These are phyloP conservation scores for Backusella macrospora DNA, from an alignment of 192 early-diverging fungal species.

Conservation along the genomic window DNA sequence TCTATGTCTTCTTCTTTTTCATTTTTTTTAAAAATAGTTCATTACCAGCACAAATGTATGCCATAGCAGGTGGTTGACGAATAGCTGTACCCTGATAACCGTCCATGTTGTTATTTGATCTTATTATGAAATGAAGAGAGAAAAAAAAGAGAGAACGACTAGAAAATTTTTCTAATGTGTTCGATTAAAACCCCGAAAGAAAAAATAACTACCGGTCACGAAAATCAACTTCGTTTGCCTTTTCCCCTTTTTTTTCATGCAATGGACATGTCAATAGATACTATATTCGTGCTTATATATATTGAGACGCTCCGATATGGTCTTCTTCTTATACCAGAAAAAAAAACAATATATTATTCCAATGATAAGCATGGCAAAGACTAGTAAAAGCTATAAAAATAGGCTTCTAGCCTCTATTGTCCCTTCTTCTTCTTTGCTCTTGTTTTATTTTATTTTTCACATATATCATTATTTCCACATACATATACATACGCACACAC, in stretches of 20 bases:
- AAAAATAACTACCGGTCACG: background rate
- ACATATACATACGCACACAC: too few species aligned
- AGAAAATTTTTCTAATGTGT: background rate
- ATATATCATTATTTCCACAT: too few species aligned
- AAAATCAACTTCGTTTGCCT: background rate
- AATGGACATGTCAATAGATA: background rate
- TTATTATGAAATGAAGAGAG: background rate
- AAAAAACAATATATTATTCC: too few species aligned
- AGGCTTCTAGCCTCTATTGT: too few species aligned
- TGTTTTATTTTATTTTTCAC: background rate
- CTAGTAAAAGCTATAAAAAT: too few species aligned
- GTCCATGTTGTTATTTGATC: slow-evolving; percentile 22
- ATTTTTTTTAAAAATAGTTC: background rate
- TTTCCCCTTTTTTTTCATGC: background rate
- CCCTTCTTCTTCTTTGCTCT: background rate
- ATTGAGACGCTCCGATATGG: too few species aligned
- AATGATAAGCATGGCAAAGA: too few species aligned
- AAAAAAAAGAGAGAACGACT: background rate
- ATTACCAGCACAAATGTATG: slow-evolving; percentile 47
- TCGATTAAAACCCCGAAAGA: slow-evolving; percentile 1
- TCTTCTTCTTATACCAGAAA: too few species aligned
- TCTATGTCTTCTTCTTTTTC: background rate
- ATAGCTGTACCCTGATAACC: slow-evolving; percentile 35
- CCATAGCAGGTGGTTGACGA: slow-evolving; percentile 43
- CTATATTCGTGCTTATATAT: too few species aligned